phyloP scores from a whole-genome alignment of 164 flowering plant genomes.

The Paratinospora sagittata region DNA sequence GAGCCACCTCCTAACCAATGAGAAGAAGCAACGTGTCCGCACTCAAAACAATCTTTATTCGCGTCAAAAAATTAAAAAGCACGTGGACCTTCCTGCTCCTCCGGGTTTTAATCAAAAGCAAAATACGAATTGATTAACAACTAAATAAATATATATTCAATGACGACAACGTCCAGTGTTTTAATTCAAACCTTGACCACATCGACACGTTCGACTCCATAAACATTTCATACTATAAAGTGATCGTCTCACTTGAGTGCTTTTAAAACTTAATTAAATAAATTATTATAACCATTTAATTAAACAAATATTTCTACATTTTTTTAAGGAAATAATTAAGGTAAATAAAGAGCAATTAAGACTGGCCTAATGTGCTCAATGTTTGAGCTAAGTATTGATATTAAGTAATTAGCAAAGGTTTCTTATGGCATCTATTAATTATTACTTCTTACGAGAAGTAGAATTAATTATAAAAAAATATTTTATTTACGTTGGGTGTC shows the following conservation, averaged over 20 bases:
- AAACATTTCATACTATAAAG: not conserved
- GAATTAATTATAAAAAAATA: too few species aligned
- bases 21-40: conserved; percentile 27
- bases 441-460: too few species aligned
- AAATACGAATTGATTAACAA: conserved; percentile 13
- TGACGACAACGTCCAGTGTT: conserved; percentile 11
- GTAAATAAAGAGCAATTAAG: too few species aligned
- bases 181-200: not conserved
- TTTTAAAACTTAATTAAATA: not conserved
- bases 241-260: not conserved
- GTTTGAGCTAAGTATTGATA: conserved; percentile 14
- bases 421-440: too few species aligned
- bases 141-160: conserved; percentile 38
- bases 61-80: conserved; percentile 8
- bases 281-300: too few species aligned
- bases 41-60: conserved; percentile 1
- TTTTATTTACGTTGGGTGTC: too few species aligned
- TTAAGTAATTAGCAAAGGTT: too few species aligned
- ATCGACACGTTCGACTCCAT: too few species aligned
- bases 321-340: too few species aligned
- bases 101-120: not conserved
- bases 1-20: conserved; percentile 33
- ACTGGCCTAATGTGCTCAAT: too few species aligned
- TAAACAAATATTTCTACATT: too few species aligned
- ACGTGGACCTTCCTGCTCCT: conserved; percentile 30